Evolutionary conservation across 345 rosid species (phyloP), one percentile per base, ranked within the genome.

Genomic region (Acer yangbiense): DNA sequence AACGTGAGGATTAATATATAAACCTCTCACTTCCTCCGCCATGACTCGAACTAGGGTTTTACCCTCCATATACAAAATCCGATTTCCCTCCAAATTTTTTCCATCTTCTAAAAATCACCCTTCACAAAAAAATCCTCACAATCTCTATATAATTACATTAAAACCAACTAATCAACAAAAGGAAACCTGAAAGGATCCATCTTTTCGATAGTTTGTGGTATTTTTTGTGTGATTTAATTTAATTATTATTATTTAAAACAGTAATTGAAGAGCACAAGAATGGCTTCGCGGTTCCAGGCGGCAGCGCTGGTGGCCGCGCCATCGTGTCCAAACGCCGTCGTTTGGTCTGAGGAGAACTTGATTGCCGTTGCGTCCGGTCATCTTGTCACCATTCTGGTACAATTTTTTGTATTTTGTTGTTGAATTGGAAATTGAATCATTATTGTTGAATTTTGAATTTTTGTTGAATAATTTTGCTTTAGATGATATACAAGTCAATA

Each of bases 291-390:
- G 68, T 96, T 96, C 86, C 99, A 92, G 80, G 98, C 93, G 55
- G 91, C 89, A 27, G 80, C 88, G 20, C 88, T 96, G 44, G 98
- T 86, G 81, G 90, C 90, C 55, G 87, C 94, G 1, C 97, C 99
- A 2, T 88, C 82, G 14, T 89, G 83, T 82, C 97, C 99, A 6
- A 89, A 88, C 82, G 88, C 97, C 84, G 79, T 96, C 48, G 92
- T 89, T 72, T 96, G 99, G 99, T 96, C 98, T n/a, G 89, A 91
- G 14, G 98, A 94, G 74, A 96, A 94, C 87, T 82, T 96, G 9
- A 87, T 96, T 46, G 99, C 97, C 57, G 93, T 94, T 62, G 98
- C 98, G 6, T 86, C 91, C 46, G 98, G 92, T 72, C 93, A 88
- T 84, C 83, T 92, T 8, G 98, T 96, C 84, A 89, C 89, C 79